A percentile compares a stretch with the other conserved stretches of the same genome.
These are phyloP conservation scores for Aspergillus fructus DNA, from an alignment of 2,329 filamentous ascomycete genomes.

Conservation along the genomic window DNA sequence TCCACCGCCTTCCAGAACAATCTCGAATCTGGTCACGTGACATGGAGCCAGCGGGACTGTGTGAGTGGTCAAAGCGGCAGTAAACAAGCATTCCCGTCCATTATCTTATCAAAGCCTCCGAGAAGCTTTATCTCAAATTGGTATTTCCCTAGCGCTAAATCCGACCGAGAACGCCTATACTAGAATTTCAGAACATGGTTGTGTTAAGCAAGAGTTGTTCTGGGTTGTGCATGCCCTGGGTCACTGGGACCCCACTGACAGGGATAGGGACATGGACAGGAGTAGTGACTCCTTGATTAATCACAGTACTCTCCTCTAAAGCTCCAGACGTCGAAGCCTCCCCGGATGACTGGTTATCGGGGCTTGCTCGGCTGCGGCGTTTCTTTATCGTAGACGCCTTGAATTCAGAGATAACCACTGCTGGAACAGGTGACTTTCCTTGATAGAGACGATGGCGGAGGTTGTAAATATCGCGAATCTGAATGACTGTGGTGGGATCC, in stretches of 20 bases:
- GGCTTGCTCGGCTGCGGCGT: background rate
- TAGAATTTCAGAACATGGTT: constrained; percentile 3
- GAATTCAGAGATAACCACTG: constrained; percentile 2
- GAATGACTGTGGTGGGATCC: constrained; percentile 10
- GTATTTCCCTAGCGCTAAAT: constrained; percentile 8
- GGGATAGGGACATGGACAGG: background rate
- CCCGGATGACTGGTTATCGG: background rate
- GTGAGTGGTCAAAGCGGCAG: background rate
- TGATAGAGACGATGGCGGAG: constrained; percentile 12
- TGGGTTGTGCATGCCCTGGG: background rate
- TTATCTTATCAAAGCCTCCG: background rate
- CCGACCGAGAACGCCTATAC: background rate
- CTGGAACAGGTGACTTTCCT: constrained; percentile 7
- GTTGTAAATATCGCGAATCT: constrained; percentile 12
- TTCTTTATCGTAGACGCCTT: background rate
- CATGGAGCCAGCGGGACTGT: background rate
- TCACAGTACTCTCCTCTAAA: background rate
- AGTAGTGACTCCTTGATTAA: background rate
- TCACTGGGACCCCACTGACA: background rate
- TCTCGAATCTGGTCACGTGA: constrained; percentile 8
- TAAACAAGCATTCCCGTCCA: background rate
- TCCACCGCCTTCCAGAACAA: constrained; percentile 40
- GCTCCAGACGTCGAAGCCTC: background rate
- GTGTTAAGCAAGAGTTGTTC: background rate
- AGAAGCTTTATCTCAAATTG: constrained; percentile 4